These are phyloP conservation scores for Wickerhamomyces ciferrii DNA, from an alignment of 805 yeast genomes.

Conservation along the genomic window DNA sequence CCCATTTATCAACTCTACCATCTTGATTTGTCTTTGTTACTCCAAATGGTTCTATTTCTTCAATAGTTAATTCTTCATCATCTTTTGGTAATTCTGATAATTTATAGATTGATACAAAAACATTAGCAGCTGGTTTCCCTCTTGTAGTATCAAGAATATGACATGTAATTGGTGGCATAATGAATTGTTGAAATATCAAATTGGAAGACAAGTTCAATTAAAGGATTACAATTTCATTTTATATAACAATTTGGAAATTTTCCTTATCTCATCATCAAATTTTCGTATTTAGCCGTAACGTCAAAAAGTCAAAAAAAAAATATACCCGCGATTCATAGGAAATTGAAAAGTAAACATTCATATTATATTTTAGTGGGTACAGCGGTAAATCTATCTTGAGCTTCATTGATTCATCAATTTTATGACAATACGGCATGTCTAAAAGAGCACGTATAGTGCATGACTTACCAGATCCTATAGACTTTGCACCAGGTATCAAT, in stretches of 20 bases:
- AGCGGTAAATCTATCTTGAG: no score
- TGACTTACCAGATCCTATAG: neutral
- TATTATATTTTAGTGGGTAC: no score
- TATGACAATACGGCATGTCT: neutral
- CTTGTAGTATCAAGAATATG: conserved; percentile 81
- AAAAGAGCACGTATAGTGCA: conserved; percentile 1
- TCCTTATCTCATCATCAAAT: neutral
- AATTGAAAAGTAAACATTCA: no score
- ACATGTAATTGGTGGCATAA: conserved; percentile 69
- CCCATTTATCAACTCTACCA: conserved; percentile 77
- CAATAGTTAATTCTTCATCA: conserved; percentile 23
- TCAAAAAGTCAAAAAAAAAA: neutral
- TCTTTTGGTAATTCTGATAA: conserved; percentile 16
- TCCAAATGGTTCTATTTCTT: conserved; percentile 49
- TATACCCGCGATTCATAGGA: no score
- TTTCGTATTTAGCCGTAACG: conserved; percentile 1
- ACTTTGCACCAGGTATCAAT: conserved; percentile 21
- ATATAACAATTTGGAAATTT: no score
- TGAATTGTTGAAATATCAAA: neutral
- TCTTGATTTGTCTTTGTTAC: conserved; percentile 68
- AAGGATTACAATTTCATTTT: no score
- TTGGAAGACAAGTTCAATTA: no score
- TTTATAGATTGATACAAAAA: conserved; percentile 56
- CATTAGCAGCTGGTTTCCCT: conserved; percentile 79
- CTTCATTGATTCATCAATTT: no score